phyloP scores from a whole-genome alignment of 2,329 filamentous ascomycete species.

The Aspergillus sp. region DNA sequence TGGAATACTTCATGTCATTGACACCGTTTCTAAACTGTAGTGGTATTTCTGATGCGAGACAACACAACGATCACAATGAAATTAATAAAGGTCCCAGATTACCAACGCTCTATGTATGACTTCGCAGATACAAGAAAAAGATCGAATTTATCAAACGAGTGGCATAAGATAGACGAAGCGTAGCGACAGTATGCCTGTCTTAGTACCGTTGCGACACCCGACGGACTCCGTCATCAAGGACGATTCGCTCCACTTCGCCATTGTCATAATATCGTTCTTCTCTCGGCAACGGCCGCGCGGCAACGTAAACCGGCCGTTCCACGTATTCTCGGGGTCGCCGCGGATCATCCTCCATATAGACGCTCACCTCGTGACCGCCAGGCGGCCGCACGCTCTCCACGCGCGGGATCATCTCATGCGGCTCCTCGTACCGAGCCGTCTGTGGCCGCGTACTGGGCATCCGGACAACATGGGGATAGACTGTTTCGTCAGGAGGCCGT shows the following conservation, averaged over 20 bases:
- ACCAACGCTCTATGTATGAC: not conserved
- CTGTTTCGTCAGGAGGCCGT: too few species aligned
- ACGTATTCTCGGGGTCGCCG: slow-evolving; percentile 50
- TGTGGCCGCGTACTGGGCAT: slow-evolving; percentile 60
- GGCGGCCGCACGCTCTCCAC: slow-evolving; percentile 45
- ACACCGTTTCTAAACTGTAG: slow-evolving; percentile 4
- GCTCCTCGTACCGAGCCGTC: slow-evolving; percentile 44
- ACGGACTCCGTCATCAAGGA: slow-evolving; percentile 31
- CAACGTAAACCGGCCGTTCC: slow-evolving; percentile 40
- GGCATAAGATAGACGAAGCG: not conserved
- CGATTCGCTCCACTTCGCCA: slow-evolving; percentile 32
- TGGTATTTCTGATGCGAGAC: slow-evolving; percentile 15
- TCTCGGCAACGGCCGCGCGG: slow-evolving; percentile 33
- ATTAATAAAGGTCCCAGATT: not conserved
- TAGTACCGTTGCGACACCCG: slow-evolving; percentile 35
- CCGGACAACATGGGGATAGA: slow-evolving; percentile 47
- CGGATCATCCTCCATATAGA: slow-evolving; percentile 41
- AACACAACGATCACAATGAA: not conserved
- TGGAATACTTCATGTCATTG: not conserved
- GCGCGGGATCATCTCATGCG: slow-evolving; percentile 38
- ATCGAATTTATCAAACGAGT: not conserved
- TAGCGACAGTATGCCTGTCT: slow-evolving; percentile 4
- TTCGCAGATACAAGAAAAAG: not conserved
- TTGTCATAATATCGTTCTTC: slow-evolving; percentile 39
- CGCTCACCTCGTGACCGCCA: slow-evolving; percentile 42